phyloP scores from a whole-genome alignment of 129 eudicot genomes.

The Helichrysum umbraculigerum region DNA sequence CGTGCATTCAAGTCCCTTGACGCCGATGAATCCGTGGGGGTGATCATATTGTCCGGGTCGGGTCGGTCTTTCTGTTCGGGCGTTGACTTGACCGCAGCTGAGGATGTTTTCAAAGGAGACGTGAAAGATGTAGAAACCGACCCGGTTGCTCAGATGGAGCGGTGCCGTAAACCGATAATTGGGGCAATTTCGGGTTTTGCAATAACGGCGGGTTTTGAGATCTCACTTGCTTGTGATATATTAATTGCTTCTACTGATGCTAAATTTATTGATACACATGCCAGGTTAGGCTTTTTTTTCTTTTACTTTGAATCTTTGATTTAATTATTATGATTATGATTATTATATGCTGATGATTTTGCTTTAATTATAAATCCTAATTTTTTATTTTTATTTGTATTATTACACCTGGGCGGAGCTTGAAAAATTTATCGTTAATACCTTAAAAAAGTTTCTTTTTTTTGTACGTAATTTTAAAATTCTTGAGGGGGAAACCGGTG shows the following conservation, averaged over 20 bases:
- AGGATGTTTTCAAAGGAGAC: slow-evolving; percentile 92
- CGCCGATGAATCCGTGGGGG: slow-evolving; percentile 66
- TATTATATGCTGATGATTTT: not conserved
- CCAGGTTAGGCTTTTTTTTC: slow-evolving; percentile 45
- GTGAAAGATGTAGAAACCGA: slow-evolving; percentile 74
- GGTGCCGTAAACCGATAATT: slow-evolving; percentile 74
- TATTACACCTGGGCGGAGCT: no score
- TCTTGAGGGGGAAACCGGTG: no score
- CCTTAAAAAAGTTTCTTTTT: no score
- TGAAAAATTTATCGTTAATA: no score
- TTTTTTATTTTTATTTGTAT: no score
- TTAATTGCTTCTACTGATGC: slow-evolving; percentile 82
- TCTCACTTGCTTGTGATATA: slow-evolving; percentile 85
- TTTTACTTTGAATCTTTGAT: not conserved
- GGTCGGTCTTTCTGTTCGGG: slow-evolving; percentile 97
- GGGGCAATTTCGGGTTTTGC: slow-evolving; percentile 93
- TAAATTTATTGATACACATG: slow-evolving; percentile 92
- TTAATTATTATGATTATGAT: not conserved
- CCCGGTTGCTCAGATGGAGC: slow-evolving; percentile 88
- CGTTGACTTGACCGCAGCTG: slow-evolving; percentile 91
- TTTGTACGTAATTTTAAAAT: no score
- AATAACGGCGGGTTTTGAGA: slow-evolving; percentile 97
- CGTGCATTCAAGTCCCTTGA: slow-evolving; percentile 59
- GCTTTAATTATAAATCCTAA: no score
- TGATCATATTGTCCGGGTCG: slow-evolving; percentile 72